Evolutionary conservation across 768 basidiomycete species (phyloP).

Genomic region (Leucogyrophana mollusca): DNA sequence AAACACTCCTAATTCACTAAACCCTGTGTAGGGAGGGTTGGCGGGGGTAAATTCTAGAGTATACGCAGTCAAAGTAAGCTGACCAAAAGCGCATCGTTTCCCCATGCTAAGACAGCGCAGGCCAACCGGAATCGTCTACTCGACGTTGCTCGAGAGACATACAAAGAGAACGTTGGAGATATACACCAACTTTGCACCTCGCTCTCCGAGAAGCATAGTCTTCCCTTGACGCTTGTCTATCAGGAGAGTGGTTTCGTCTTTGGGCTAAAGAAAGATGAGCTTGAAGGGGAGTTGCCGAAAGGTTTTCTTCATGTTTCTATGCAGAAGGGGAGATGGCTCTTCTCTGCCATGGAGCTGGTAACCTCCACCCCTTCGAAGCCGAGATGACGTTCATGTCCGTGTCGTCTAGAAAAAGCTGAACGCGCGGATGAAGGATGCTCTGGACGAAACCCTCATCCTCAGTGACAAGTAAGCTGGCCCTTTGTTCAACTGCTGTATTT

Average conservation of each 20-base stretch:
- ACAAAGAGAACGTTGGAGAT: constrained; percentile 89
- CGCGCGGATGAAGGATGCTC: constrained; percentile 83
- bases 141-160: constrained; percentile 94
- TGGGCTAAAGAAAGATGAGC: constrained; percentile 56
- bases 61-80: constrained; percentile 76
- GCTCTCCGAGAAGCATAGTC: constrained; percentile 58
- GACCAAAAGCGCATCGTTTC: not conserved
- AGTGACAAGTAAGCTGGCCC: constrained; percentile 63
- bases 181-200: constrained; percentile 67
- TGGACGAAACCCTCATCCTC: constrained; percentile 86
- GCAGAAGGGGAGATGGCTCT: constrained; percentile 70
- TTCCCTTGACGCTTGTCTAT: constrained; percentile 68
- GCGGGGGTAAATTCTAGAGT: constrained; percentile 76
- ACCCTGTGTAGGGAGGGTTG: constrained; percentile 56
- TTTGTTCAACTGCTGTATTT: not conserved
- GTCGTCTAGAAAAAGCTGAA: constrained; percentile 83
- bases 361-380: constrained; percentile 19
- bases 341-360: constrained; percentile 83
- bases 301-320: constrained; percentile 68
- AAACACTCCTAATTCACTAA: constrained; percentile 1
- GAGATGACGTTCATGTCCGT: not conserved
- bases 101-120: constrained; percentile 25
- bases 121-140: constrained; percentile 81
- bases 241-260: constrained; percentile 77
- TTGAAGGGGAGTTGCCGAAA: constrained; percentile 55